Evolutionary conservation across 1,284 basidiomycete species (phyloP), one percentile per base, ranked within the genome.

Genomic region (Malassezia psittaci): DNA sequence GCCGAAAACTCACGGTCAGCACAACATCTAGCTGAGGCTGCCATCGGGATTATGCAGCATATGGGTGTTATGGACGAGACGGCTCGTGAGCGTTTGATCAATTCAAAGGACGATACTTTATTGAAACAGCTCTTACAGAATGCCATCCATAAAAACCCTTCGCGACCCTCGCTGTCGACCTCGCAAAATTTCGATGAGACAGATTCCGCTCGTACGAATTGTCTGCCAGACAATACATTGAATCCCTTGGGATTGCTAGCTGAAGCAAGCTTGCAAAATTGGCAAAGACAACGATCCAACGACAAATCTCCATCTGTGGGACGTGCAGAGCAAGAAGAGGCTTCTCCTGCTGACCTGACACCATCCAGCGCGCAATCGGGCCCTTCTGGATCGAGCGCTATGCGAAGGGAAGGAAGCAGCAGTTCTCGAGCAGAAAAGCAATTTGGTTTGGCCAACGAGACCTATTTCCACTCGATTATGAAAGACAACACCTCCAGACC

Each of bases 381-480:
- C 3, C n/a, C 12, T 5, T 15, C 13, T 5, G 21, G 12, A 11
- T 9, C 13, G 16, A 15, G n/a, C 12, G 19, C 13, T 6, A 18
- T 19, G 24, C 13, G 7, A 24, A 16, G 19, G 8, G 32, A 44
- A 21, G 24, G 36, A 37, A 35, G 24, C 9, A 15, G 34, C n/a
- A 39, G 21, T 18, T 19, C 41, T 9, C 8, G 41, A 19, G 9
- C 21, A 11, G 43, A 45, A 15, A 47, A 34, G 34, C 55, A 57
- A 38, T 48, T 90, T 16, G 90, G 89, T 8, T 87, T 96, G 8
- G 91, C 90, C 0, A 88, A 85, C 57, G 84, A 87, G 61, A 83
- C 86, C 57, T 98, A 94, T 77, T 98, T 96, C 79, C 90, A 88
- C 29, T 19, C 44, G 11, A 42, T 42, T 9, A 15, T 33, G 21